These are phyloP conservation scores for Ambrosiella xylebori DNA, from an alignment of 2,329 filamentous ascomycete genomes.

Conservation along the genomic window DNA sequence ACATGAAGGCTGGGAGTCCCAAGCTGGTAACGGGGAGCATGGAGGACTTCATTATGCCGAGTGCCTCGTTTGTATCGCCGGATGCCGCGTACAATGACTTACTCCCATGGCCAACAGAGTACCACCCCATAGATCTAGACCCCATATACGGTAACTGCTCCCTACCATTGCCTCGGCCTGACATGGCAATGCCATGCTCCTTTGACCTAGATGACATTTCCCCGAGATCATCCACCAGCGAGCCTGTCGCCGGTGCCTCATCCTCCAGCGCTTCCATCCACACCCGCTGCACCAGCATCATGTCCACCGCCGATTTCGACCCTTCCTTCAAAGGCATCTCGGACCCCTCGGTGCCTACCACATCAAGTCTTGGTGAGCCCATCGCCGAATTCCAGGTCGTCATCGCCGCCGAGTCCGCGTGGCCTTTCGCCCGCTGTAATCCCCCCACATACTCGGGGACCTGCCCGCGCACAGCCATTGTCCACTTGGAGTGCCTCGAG, in stretches of 20 bases:
- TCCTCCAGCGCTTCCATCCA: slow-evolving; percentile 28
- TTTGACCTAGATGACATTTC: slow-evolving; percentile 26
- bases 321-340: slow-evolving; percentile 19
- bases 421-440: slow-evolving; percentile 35
- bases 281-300: slow-evolving; percentile 31
- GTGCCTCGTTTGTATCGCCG: slow-evolving; percentile 20
- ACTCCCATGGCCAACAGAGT: slow-evolving; percentile 26
- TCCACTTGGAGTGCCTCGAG: slow-evolving; percentile 34
- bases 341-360: slow-evolving; percentile 15
- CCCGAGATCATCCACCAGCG: slow-evolving; percentile 21
- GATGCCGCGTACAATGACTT: slow-evolving; percentile 28
- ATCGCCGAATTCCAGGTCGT: slow-evolving; percentile 30
- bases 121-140: slow-evolving; percentile 25
- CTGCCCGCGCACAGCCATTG: slow-evolving; percentile 32
- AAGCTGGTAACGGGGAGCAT: slow-evolving; percentile 15
- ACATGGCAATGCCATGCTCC: slow-evolving; percentile 23
- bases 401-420: slow-evolving; percentile 30
- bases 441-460: slow-evolving; percentile 26
- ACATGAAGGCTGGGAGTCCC: slow-evolving; percentile 15
- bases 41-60: slow-evolving; percentile 27
- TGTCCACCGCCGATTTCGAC: slow-evolving; percentile 26
- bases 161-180: slow-evolving; percentile 20
- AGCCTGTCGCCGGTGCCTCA: slow-evolving; percentile 20
- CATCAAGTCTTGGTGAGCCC: slow-evolving; percentile 15
- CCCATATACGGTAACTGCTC: slow-evolving; percentile 19